Evolutionary conservation across 2,329 filamentous ascomycete species (phyloP), one percentile per base, ranked within the genome.

Genomic region (Xylariaceae sp.): DNA sequence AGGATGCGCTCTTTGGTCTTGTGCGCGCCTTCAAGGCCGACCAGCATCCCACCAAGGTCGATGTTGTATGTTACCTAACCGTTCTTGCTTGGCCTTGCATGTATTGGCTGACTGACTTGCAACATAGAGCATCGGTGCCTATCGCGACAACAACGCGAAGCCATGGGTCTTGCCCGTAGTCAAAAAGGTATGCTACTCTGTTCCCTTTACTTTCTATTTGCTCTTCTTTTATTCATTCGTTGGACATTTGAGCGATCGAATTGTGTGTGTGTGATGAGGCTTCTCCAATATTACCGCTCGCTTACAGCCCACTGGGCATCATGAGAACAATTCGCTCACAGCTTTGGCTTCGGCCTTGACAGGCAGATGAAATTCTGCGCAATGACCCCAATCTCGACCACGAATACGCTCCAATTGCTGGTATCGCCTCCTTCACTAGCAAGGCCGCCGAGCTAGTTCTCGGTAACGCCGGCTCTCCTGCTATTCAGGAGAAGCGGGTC

Each of bases 111-210:
- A 34, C n/a, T 40, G 47, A 5, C n/a, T 47, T 26, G 34, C 42
- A 26, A 26, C 32, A 13, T 18, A 62, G 81, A 83, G 83, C 54
- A 85, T 97, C 76, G 94, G 94, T 64, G 94, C 94, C 55, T 99
- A 99, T 75, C 83, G 94, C 70, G 94, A 96, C 68, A 80, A 97
- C 75, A 87, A 92, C 69, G 92, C 91, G 57, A 97, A 97, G 78
- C 94, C 94, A 2, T 99, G 94, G 94, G 85, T 99, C 58, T 76
- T 99, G 59, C 92, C 94, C 18, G 92, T 97, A 2, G 92, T 97
- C 58, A 95, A 90, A 76, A 95, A 95, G 88, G 92, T 95, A 76
- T 68, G 76, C 63, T 32, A 41, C 21, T 26, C 13, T 30, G 34
- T 26, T 21, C 16, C n/a, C n/a, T n/a, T n/a, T n/a, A n/a, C n/a